Conservation (phyloP, 306 rosid genomes). For the Acacia melanoxylon region DNA sequence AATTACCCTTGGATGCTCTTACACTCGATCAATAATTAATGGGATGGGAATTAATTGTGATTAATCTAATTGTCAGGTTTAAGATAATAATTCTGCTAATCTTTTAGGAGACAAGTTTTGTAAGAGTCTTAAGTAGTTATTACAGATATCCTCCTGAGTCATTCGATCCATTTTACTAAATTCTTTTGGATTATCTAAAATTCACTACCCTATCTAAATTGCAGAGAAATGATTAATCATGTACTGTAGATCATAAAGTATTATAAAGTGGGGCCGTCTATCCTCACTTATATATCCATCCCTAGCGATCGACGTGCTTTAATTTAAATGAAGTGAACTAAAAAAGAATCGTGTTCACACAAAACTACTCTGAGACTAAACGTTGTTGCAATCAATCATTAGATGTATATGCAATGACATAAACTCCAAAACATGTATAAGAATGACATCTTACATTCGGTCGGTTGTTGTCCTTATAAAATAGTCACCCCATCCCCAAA, state of each 20-base stretch:
- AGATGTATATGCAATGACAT: background rate
- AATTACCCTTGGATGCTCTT: constrained; percentile 15
- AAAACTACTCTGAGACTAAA: background rate
- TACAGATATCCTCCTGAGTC: background rate
- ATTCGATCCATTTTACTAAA: background rate
- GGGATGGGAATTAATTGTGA: background rate
- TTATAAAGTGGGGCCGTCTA: background rate
- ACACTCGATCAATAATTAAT: background rate
- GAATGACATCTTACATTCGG: background rate
- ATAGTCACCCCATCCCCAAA: background rate
- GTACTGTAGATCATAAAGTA: background rate
- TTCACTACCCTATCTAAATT: background rate
- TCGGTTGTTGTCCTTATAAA: background rate
- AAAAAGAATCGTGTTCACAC: background rate
- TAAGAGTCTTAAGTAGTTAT: background rate
- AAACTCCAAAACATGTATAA: background rate
- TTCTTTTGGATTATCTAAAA: background rate
- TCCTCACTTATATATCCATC: background rate
- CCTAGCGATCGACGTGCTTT: background rate
- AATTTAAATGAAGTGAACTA: background rate
- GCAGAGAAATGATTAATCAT: background rate
- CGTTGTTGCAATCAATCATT: background rate
- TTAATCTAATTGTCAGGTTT: background rate
- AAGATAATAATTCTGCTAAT: background rate
- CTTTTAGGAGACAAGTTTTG: background rate